Conservation (phyloP, 2,329 filamentous ascomycete genomes). For the Phialophora macrospora region DNA sequence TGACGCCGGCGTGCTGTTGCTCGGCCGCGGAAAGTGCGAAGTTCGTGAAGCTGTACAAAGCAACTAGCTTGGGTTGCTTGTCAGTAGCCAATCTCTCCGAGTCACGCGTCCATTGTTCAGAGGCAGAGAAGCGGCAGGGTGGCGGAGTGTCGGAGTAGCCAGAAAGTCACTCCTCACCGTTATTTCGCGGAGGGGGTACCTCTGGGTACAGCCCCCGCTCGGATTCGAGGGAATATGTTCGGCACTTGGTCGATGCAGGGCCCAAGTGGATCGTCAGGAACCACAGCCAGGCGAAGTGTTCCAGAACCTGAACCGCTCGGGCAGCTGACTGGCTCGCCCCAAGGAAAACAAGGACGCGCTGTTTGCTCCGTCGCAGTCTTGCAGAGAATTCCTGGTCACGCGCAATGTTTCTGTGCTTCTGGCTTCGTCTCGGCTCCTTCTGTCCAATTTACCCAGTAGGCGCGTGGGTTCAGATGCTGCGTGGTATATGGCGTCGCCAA, state of each 20-base stretch:
- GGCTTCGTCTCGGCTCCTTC: slow-evolving; percentile 14
- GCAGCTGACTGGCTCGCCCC: neutral
- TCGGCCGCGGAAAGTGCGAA: neutral
- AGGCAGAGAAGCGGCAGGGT: neutral
- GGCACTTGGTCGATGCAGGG: slow-evolving; percentile 10
- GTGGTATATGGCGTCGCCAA: neutral
- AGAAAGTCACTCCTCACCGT: neutral
- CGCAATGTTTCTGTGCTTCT: slow-evolving; percentile 4
- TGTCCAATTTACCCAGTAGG: slow-evolving; percentile 3
- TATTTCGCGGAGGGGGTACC: neutral
- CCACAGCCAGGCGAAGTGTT: neutral
- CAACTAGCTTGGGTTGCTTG: neutral
- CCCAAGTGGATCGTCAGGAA: slow-evolving; percentile 18
- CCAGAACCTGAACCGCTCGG: neutral
- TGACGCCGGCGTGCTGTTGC: neutral
- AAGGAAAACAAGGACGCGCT: neutral
- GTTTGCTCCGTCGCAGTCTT: neutral
- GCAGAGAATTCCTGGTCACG: slow-evolving; percentile 7
- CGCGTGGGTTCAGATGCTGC: slow-evolving; percentile 10
- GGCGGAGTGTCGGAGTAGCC: neutral
- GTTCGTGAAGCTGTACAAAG: slow-evolving; percentile 3
- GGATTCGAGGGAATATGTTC: neutral
- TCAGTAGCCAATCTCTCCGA: slow-evolving; percentile 1
- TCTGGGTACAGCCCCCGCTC: neutral
- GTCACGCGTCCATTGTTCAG: slow-evolving; percentile 5